Base-by-base conservation (phyloP, 2,329 filamentous ascomycete species). In the Onygena corvina region DNA sequence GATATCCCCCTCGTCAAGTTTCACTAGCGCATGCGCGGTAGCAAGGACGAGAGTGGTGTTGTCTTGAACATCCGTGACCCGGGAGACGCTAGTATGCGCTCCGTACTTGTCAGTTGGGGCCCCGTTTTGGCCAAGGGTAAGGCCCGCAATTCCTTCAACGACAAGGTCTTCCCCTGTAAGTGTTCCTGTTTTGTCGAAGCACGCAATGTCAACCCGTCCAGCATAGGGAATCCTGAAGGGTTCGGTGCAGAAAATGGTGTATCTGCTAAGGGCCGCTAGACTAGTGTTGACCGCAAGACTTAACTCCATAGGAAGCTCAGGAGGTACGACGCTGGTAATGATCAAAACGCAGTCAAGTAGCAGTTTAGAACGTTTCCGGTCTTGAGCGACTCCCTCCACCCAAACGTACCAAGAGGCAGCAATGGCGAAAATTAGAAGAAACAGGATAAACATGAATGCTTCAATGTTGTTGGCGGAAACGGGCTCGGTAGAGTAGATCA, bases 371-470 rank as follows among this genome's bases (percentile, higher is more conserved):
- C 92, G 83, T 74, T 98, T 96, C 64, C 92, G 84, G 62, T 96
- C 90, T 71, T 85, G 88, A 64, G 79, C 77, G 49, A 98, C 90
- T 71, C 92, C 93, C 68, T 98, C 90, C 54, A 89, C 80, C 92
- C 92, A 98, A 52, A 98, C 92, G 66, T 98, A 98, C 89, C 92
- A 95, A 9, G 92, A 94, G 47, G 92, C 92, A 50, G 92, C 93
- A 64, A 98, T 79, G 59, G 93, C 93, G 70, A 98, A 98, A 59
- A 96, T 79, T 49, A 94, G 78, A 23, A 98, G 77, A 76, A 98
- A 98, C 52, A 98, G 76, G 57, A 98, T 98, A 72, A 98, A 98
- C 53, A 94, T 76, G n/a, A 98, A 72, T 1, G 92, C 92, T 69
- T 98, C 92, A 38, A 83, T 82, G 62, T 98, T 96, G 71, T 95